Evolutionary conservation across 148 eudicot genomes (phyloP).

Genomic region (Spergularia marina): DNA sequence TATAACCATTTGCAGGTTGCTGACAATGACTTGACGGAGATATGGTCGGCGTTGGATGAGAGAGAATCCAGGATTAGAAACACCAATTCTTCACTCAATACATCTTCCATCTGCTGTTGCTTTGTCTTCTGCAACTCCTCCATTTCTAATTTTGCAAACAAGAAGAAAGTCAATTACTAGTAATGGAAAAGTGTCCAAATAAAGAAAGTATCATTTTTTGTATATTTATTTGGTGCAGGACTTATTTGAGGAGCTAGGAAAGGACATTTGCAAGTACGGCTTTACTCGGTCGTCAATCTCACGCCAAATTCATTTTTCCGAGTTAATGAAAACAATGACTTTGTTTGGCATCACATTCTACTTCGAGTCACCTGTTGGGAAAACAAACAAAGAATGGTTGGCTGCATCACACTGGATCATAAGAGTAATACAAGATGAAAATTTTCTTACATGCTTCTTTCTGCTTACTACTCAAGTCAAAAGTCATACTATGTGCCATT

Average conservation of each 20-base stretch:
- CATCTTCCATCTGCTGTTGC: constrained; percentile 8
- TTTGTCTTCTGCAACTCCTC: background rate
- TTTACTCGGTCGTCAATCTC: background rate
- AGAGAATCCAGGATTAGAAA: constrained; percentile 47
- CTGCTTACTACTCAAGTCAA: no score
- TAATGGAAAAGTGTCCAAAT: constrained; percentile 27
- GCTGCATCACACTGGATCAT: no score
- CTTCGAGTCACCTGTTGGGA: no score
- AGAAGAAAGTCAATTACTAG: background rate
- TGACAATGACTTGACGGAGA: constrained; percentile 59
- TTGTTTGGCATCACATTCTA: no score
- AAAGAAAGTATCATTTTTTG: background rate
- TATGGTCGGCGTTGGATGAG: constrained; percentile 30
- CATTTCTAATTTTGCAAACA: background rate
- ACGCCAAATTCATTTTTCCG: no score
- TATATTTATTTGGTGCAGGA: constrained; percentile 40
- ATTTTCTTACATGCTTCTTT: no score
- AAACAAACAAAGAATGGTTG: no score
- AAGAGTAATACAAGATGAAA: no score
- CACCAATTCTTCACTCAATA: constrained; percentile 52
- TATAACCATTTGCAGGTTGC: constrained; percentile 47
- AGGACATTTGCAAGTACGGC: background rate
- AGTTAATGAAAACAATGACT: no score
- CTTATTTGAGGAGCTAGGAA: constrained; percentile 54
- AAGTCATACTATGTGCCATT: background rate